A percentile compares a stretch with the other conserved stretches of the same genome.
Evolutionary conservation across 768 basidiomycete species (phyloP).

Genomic region (Leucosporidium scottii): DNA sequence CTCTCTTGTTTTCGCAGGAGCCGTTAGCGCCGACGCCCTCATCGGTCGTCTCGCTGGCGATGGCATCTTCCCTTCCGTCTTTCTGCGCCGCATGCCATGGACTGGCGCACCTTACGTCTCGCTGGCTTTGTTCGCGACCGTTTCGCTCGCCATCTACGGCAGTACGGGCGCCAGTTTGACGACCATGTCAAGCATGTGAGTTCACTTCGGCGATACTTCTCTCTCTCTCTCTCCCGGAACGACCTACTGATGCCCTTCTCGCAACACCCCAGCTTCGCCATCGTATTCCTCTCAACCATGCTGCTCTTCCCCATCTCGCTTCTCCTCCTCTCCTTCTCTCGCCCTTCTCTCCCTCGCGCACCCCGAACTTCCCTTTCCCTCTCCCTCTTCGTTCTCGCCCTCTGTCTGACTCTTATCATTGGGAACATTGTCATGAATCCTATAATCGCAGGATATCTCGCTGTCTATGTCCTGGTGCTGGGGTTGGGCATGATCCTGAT

Average conservation of each 20-base stretch:
- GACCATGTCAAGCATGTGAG: conserved; percentile 48
- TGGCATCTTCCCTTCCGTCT: conserved; percentile 54
- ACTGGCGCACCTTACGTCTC: conserved; percentile 55
- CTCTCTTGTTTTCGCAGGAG: conserved; percentile 50
- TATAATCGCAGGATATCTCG: conserved; percentile 48
- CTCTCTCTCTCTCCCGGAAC: conserved; percentile 9
- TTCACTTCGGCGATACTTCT: conserved; percentile 18
- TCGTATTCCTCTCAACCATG: conserved; percentile 63
- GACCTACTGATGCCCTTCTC: not conserved
- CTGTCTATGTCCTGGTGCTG: conserved; percentile 55
- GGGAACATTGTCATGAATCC: conserved; percentile 10
- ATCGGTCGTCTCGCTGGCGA: conserved; percentile 41
- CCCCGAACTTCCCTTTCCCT: conserved; percentile 13
- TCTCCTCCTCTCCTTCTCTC: conserved; percentile 5
- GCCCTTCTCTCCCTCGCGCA: conserved; percentile 4
- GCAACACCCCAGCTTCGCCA: conserved; percentile 45
- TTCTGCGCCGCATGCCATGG: conserved; percentile 49
- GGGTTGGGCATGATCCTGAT: conserved; percentile 49
- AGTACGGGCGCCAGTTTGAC: conserved; percentile 52
- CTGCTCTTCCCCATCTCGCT: conserved; percentile 17
- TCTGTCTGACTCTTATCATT: conserved; percentile 11
- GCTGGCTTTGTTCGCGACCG: conserved; percentile 49
- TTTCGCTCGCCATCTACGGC: conserved; percentile 55
- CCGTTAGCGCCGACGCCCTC: not conserved
- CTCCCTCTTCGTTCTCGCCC: conserved; percentile 1